phyloP scores from a whole-genome alignment of 805 yeast genomes.

The Starmerella lactis-condensi region DNA sequence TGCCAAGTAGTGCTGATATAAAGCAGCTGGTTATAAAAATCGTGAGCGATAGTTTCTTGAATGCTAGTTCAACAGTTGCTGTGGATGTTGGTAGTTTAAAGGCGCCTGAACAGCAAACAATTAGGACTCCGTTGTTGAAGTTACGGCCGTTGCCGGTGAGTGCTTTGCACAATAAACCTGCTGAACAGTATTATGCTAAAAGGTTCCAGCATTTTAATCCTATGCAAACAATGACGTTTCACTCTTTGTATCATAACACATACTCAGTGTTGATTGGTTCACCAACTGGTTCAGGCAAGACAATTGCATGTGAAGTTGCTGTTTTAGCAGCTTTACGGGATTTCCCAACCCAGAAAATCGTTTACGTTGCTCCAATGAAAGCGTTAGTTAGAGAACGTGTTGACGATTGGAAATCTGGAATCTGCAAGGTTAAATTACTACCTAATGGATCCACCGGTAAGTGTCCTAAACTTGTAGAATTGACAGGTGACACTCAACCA shows the following conservation, averaged over 20 bases:
- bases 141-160: conserved; percentile 72
- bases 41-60: conserved; percentile 76
- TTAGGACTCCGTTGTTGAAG: conserved; percentile 61
- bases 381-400: conserved; percentile 72
- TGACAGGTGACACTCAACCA: conserved; percentile 70
- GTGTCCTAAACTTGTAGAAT: conserved; percentile 38
- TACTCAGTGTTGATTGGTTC: conserved; percentile 83
- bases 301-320: conserved; percentile 90
- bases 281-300: conserved; percentile 97
- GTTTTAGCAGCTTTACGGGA: conserved; percentile 89
- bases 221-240: conserved; percentile 95
- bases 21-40: conserved; percentile 68
- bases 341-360: conserved; percentile 61
- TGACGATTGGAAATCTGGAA: conserved; percentile 46
- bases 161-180: conserved; percentile 49
- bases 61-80: conserved; percentile 55
- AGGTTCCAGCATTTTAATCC: conserved; percentile 84
- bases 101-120: conserved; percentile 70
- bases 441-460: too few species aligned
- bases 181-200: conserved; percentile 48
- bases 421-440: conserved; percentile 14
- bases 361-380: conserved; percentile 79
- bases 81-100: conserved; percentile 81
- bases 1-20: conserved; percentile 74
- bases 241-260: conserved; percentile 62